A percentile compares a stretch with the other conserved stretches of the same genome.
Conservation (phyloP, 768 basidiomycete genomes). For the Mycena metata region DNA sequence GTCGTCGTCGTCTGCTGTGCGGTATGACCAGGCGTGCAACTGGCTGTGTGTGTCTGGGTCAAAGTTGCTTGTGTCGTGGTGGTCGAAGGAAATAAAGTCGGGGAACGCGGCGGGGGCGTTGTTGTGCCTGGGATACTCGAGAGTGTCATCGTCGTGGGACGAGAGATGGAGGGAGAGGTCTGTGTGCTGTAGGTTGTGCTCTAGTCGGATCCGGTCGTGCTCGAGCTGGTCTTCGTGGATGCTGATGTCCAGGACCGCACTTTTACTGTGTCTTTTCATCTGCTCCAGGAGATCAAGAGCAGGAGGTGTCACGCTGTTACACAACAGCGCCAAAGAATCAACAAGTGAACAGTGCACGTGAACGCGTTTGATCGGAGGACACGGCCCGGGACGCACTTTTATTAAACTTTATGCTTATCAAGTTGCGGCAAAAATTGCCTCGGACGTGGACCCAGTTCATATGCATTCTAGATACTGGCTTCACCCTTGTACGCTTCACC, state of each 20-base stretch:
- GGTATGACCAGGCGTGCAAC: slow-evolving; percentile 70
- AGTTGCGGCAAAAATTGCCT: too few species aligned
- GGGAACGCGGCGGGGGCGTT: slow-evolving; percentile 69
- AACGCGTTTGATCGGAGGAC: slow-evolving; percentile 10
- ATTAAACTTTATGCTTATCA: too few species aligned
- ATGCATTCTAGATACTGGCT: too few species aligned
- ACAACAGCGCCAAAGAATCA: neutral
- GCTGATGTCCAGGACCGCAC: slow-evolving; percentile 56
- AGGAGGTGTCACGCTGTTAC: neutral
- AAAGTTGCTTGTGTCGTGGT: slow-evolving; percentile 66
- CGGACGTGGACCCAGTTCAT: too few species aligned
- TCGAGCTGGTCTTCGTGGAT: slow-evolving; percentile 84
- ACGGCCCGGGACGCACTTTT: neutral
- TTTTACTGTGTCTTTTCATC: slow-evolving; percentile 56
- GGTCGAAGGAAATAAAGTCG: slow-evolving; percentile 74
- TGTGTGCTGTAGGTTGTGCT: slow-evolving; percentile 81
- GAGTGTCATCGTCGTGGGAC: slow-evolving; percentile 60
- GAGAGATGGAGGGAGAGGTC: slow-evolving; percentile 81
- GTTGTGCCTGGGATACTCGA: slow-evolving; percentile 83
- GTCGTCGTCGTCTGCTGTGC: slow-evolving; percentile 71
- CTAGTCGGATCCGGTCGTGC: slow-evolving; percentile 81
- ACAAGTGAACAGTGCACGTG: slow-evolving; percentile 13
- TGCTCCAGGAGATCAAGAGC: neutral
- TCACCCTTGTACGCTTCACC: too few species aligned
- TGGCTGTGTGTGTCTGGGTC: slow-evolving; percentile 66